A percentile compares a stretch with the other conserved stretches of the same genome.
phyloP scores from a whole-genome alignment of 257 asterid species.

The Handroanthus guayacan region DNA sequence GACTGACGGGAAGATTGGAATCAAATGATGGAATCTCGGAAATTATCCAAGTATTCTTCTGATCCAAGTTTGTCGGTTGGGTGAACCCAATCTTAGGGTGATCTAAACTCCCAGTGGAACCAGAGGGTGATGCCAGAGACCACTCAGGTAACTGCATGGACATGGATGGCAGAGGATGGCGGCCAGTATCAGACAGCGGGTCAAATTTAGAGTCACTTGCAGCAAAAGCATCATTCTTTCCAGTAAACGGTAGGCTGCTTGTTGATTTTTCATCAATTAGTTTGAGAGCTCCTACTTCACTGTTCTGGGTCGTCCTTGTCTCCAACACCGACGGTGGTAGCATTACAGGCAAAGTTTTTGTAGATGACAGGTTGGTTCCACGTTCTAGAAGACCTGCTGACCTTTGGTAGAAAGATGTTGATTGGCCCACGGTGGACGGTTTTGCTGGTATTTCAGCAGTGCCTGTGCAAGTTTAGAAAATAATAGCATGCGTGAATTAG shows the following conservation, averaged over 20 bases:
- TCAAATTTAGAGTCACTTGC: slow-evolving; percentile 38
- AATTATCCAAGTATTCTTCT: slow-evolving; percentile 31
- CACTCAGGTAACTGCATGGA: slow-evolving; percentile 42
- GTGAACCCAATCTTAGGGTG: slow-evolving; percentile 43
- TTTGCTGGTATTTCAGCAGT: slow-evolving; percentile 46
- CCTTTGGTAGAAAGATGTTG: slow-evolving; percentile 43
- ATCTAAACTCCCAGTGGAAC: slow-evolving; percentile 36
- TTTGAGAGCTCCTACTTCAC: slow-evolving; percentile 37
- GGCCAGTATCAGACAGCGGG: slow-evolving; percentile 43
- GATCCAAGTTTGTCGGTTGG: slow-evolving; percentile 42
- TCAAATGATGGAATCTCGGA: slow-evolving; percentile 35
- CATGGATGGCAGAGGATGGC: slow-evolving; percentile 40
- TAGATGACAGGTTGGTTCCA: slow-evolving; percentile 45
- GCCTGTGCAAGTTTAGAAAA: slow-evolving; percentile 45
- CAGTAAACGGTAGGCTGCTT: slow-evolving; percentile 37
- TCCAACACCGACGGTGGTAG: slow-evolving; percentile 39
- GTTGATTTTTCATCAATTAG: slow-evolving; percentile 44
- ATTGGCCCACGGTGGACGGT: slow-evolving; percentile 41
- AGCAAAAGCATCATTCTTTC: slow-evolving; percentile 38
- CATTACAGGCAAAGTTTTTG: slow-evolving; percentile 35
- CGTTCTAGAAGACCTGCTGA: slow-evolving; percentile 43
- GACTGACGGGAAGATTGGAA: slow-evolving; percentile 41
- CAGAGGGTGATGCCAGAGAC: slow-evolving; percentile 38
- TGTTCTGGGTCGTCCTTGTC: slow-evolving; percentile 39
- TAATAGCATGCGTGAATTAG: slow-evolving; percentile 21